These are phyloP conservation scores for Sporothrix humicola DNA, from an alignment of 2,329 filamentous ascomycete genomes.

Conservation along the genomic window DNA sequence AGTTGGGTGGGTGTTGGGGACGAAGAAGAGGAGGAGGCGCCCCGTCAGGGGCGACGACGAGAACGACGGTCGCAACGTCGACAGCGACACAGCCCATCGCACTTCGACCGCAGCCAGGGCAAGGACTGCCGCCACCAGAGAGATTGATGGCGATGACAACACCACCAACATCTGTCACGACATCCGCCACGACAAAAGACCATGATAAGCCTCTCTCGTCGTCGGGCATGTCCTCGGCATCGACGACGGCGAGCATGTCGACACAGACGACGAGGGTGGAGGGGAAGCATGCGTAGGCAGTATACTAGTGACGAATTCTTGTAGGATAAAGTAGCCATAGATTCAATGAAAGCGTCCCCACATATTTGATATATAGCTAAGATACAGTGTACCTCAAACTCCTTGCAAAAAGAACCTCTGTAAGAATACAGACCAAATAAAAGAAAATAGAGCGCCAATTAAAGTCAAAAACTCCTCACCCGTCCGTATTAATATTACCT, in stretches of 20 bases:
- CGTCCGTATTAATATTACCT: background rate
- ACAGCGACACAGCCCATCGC: no score
- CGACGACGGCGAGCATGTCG: background rate
- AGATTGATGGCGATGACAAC: background rate
- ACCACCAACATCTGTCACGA: background rate
- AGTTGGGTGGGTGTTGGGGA: background rate
- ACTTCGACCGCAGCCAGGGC: background rate
- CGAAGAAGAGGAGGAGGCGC: no score
- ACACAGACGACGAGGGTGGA: background rate
- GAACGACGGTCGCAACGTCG: no score
- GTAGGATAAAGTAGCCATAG: no score
- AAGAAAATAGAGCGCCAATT: no score
- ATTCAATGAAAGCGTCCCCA: no score
- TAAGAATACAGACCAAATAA: no score
- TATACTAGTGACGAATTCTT: background rate
- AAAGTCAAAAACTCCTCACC: background rate
- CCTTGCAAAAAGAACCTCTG: no score
- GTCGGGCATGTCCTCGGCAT: background rate
- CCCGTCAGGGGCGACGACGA: no score
- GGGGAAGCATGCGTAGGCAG: background rate
- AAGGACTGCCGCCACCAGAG: background rate
- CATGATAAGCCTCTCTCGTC: background rate
- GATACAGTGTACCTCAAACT: no score
- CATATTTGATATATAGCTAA: no score
- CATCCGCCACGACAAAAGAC: background rate